A percentile compares a stretch with the other conserved stretches of the same genome.
phyloP scores from a whole-genome alignment of 331 rosid species.

The Malus hybrid region DNA sequence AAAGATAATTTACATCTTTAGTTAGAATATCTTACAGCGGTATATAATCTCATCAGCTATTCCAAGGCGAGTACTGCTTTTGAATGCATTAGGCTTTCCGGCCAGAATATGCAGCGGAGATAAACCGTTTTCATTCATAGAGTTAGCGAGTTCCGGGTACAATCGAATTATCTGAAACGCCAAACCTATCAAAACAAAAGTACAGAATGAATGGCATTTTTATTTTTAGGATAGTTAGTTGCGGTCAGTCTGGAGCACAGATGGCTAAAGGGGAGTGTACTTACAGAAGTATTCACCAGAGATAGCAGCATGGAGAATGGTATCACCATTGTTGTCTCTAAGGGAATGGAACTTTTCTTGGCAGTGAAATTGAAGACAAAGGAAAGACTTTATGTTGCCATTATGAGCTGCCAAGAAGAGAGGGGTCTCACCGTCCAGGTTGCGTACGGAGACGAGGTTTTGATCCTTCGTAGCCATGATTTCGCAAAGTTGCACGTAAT shows the following conservation, averaged over 20 bases:
- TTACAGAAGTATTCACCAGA: slow-evolving; percentile 15
- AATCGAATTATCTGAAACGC: slow-evolving; percentile 1
- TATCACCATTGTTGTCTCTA: not conserved
- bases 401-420: slow-evolving; percentile 12
- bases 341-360: not conserved
- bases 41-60: not conserved
- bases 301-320: slow-evolving; percentile 15
- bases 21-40: not conserved
- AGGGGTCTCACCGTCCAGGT: slow-evolving; percentile 10
- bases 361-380: not conserved
- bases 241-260: not conserved
- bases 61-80: not conserved
- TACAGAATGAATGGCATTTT: not conserved
- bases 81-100: slow-evolving; percentile 2
- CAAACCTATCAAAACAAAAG: not conserved
- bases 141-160: not conserved
- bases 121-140: not conserved
- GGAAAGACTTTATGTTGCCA: not conserved
- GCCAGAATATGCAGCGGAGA: slow-evolving; percentile 16
- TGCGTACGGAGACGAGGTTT: not conserved
- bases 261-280: not conserved
- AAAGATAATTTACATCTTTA: not conserved
- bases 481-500: not conserved
- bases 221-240: not conserved
- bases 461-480: not conserved